Percentiles rank a stretch among this genome's conserved stretches.
Conservation (phyloP, 306 rosid genomes). For the Gynostemma pentaphyllum region DNA sequence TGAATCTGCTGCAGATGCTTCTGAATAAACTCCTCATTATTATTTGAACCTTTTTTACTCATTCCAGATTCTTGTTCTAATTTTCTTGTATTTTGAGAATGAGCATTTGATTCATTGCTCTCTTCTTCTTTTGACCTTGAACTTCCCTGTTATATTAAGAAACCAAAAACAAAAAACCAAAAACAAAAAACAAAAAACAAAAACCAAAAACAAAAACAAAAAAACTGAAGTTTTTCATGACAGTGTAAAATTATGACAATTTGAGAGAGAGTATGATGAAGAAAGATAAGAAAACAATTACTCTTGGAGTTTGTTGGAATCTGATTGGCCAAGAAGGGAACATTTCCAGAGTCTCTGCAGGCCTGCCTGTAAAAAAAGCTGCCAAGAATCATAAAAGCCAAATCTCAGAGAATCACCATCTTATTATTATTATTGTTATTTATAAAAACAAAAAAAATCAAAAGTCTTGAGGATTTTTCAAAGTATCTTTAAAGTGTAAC, state of each 20-base stretch:
- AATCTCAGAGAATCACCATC: conserved; percentile 11
- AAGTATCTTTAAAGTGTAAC: conserved; percentile 4
- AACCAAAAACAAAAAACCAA: not conserved
- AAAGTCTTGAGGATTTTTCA: not conserved
- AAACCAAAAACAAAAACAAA: not conserved
- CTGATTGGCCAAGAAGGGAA: conserved; percentile 99
- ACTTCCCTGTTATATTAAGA: conserved; percentile 39
- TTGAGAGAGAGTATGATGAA: no score
- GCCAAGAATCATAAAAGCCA: conserved; percentile 50
- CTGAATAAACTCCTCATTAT: conserved; percentile 41
- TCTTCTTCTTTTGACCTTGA: conserved; percentile 81
- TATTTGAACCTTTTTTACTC: conserved; percentile 42
- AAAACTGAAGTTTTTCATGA: not conserved
- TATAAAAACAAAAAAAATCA: not conserved
- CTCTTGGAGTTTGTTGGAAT: conserved; percentile 62
- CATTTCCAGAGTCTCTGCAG: conserved; percentile 99
- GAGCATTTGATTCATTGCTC: conserved; percentile 55
- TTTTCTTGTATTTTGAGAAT: conserved; percentile 39
- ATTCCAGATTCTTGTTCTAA: conserved; percentile 66
- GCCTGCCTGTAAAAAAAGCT: conserved; percentile 75
- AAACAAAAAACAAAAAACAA: no score
- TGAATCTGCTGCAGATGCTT: conserved; percentile 18
- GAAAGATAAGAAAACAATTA: conserved; percentile 10
- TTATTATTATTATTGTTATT: not conserved
- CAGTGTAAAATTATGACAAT: no score